phyloP scores from a whole-genome alignment of 345 rosid species.

The Salix arbutifolia region DNA sequence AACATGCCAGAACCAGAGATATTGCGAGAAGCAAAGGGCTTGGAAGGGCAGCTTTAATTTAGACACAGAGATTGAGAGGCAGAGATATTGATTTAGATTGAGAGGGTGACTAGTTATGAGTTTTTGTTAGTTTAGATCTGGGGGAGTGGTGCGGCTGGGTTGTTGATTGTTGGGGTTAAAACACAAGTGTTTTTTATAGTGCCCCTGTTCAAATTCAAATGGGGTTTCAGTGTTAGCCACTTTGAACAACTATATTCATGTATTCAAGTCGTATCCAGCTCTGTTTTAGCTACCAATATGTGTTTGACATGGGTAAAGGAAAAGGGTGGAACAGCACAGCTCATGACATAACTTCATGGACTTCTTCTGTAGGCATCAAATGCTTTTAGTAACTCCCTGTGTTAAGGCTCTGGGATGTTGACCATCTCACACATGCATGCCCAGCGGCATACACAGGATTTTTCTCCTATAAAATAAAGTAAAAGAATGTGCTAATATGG shows the following conservation, averaged over 20 bases:
- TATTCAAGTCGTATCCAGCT: background rate
- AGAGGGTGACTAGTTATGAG: no score
- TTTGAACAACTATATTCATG: background rate
- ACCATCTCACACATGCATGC: background rate
- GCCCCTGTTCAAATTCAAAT: background rate
- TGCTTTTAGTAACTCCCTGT: background rate
- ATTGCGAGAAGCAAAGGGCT: no score
- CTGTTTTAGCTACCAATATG: background rate
- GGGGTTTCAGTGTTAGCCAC: background rate
- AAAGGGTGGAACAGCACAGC: no score
- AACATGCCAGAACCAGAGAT: no score
- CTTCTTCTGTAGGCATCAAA: background rate
- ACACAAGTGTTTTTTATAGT: no score
- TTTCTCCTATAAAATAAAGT: no score
- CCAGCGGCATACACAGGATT: background rate
- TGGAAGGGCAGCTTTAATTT: no score
- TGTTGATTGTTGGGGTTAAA: no score
- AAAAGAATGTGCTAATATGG: background rate
- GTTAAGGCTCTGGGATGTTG: background rate
- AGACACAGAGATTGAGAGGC: no score
- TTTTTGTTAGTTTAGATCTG: no score
- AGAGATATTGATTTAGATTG: no score
- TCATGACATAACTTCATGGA: background rate
- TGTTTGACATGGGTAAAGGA: background rate
- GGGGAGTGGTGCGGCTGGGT: no score